phyloP scores from a whole-genome alignment of 176 grass and related monocot species.

The Musa beccarii region DNA sequence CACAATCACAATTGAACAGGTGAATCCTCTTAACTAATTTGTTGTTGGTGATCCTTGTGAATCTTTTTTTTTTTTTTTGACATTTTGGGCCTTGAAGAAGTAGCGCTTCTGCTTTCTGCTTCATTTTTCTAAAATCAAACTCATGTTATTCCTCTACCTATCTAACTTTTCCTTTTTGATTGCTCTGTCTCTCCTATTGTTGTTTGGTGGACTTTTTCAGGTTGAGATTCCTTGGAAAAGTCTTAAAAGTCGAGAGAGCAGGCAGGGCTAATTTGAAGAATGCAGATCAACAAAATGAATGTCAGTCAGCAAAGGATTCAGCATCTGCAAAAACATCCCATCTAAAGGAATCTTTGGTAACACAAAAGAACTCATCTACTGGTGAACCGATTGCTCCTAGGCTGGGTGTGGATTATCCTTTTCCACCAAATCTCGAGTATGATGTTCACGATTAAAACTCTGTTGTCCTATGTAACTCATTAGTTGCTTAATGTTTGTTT shows the following conservation, averaged over 20 bases:
- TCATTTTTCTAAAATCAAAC: not conserved
- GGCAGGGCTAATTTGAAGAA: constrained; percentile 37
- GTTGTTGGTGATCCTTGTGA: not conserved
- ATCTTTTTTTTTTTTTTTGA: not conserved
- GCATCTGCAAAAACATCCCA: constrained; percentile 22
- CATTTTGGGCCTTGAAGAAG: not conserved
- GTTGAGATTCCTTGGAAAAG: constrained; percentile 81
- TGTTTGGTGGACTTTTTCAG: constrained; percentile 37
- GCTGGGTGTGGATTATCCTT: constrained; percentile 83
- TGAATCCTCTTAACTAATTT: constrained; percentile 11
- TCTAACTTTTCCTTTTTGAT: not conserved
- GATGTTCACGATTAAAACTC: constrained; percentile 8
- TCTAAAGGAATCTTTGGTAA: constrained; percentile 30
- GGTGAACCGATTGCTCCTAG: constrained; percentile 67
- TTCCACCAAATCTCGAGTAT: constrained; percentile 92
- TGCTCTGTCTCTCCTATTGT: constrained; percentile 3
- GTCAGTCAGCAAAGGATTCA: constrained; percentile 18
- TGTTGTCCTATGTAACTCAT: not conserved
- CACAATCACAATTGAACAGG: constrained; percentile 68
- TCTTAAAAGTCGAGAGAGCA: constrained; percentile 60
- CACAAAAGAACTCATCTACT: constrained; percentile 30
- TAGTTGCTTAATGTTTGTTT: not conserved
- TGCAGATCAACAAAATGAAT: constrained; percentile 30
- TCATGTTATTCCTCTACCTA: not conserved
- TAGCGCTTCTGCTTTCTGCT: not conserved